phyloP scores from a whole-genome alignment of 192 early-diverging fungal genomes.

The Coemansia aciculifera region DNA sequence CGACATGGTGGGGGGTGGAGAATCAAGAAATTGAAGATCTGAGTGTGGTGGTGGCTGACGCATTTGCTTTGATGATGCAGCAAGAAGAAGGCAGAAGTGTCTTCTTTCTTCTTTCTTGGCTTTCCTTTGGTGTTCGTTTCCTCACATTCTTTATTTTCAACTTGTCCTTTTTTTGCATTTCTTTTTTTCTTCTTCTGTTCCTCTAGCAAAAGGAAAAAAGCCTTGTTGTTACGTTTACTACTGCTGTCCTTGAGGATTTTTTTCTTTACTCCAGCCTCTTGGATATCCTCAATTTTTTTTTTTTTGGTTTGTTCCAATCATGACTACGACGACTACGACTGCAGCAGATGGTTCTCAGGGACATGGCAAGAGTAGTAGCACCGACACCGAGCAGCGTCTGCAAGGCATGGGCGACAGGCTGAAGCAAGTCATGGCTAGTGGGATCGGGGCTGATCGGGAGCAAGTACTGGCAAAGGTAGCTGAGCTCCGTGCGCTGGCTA shows the following conservation, averaged over 20 bases:
- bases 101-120: neutral
- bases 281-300: neutral
- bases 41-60: neutral
- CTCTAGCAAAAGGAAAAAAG: slow-evolving; percentile 1
- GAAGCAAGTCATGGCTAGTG: neutral
- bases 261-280: neutral
- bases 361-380: neutral
- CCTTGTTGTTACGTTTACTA: slow-evolving; percentile 1
- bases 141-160: neutral
- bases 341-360: neutral
- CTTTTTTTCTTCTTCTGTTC: slow-evolving; percentile 7
- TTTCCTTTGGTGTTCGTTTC: slow-evolving; percentile 1
- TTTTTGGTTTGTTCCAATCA: neutral
- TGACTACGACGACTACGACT: neutral
- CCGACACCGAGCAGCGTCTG: neutral
- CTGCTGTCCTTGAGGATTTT: slow-evolving; percentile 15
- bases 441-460: slow-evolving; percentile 8
- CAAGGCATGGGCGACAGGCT: neutral
- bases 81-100: neutral
- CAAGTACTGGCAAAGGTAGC: slow-evolving; percentile 8
- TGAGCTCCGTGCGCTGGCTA: slow-evolving; percentile 20
- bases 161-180: slow-evolving; percentile 6
- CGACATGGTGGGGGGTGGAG: too few species aligned
- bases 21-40: slow-evolving; percentile 1
- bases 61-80: slow-evolving; percentile 1